Conservation (phyloP, 192 early-diverging fungal genomes). For the Entomortierella beljakovae region DNA sequence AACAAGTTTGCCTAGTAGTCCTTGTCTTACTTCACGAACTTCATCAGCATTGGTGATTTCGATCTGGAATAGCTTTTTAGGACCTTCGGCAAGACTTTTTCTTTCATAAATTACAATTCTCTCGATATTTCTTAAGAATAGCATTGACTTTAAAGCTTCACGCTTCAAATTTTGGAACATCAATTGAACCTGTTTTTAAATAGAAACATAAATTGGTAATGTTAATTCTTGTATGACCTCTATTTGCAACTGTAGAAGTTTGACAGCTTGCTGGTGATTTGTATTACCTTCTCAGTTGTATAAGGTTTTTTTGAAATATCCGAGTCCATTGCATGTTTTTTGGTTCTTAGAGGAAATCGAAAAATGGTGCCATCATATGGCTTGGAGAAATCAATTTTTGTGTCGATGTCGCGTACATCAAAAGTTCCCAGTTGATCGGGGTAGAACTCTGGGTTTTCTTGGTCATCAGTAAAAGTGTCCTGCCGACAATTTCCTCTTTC, state of each 20-base stretch:
- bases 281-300: constrained; percentile 15
- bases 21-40: constrained; percentile 10
- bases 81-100: not conserved
- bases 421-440: constrained; percentile 46
- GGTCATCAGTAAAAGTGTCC: constrained; percentile 11
- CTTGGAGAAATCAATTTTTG: constrained; percentile 41
- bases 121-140: constrained; percentile 53
- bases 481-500: constrained; percentile 1
- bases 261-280: not conserved
- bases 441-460: not conserved
- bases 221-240: too few species aligned
- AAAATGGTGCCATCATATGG: constrained; percentile 54
- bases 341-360: constrained; percentile 55
- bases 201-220: too few species aligned
- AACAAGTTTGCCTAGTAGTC: constrained; percentile 14
- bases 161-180: constrained; percentile 39
- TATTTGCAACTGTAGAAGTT: too few species aligned
- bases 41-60: constrained; percentile 31
- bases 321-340: constrained; percentile 30
- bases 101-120: constrained; percentile 44
- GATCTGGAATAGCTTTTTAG: constrained; percentile 23
- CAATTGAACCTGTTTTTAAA: constrained; percentile 13
- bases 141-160: constrained; percentile 33
- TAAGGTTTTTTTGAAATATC: constrained; percentile 33
- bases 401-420: constrained; percentile 7